A percentile compares a stretch with the other conserved stretches of the same genome.
Evolutionary conservation across 129 eudicot genomes (phyloP).

Genomic region (carrot (Daucus carota)): DH1_v3.0 NC_030384.2:49338001-49338500

Average conservation of each 20-base stretch:
- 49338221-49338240: conserved; percentile 29
- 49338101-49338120: background rate
- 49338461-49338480: background rate
- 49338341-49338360: conserved; percentile 6
- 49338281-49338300: conserved; percentile 11
- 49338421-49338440: conserved; percentile 7
- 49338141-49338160: too few relatives aligned
- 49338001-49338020: background rate
- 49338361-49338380: conserved; percentile 13
- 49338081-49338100: background rate
- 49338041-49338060: background rate
- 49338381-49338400: conserved; percentile 15
- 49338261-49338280: conserved; percentile 1
- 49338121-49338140: background rate
- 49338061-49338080: too few relatives aligned
- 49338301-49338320: conserved; percentile 10
- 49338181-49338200: too few relatives aligned
- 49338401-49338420: conserved; percentile 7
- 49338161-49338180: too few relatives aligned
- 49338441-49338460: background rate
- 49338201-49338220: too few relatives aligned
- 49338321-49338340: conserved; percentile 16
- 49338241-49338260: conserved; percentile 4
- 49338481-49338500: conserved; percentile 1
- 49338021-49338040: too few relatives aligned